Percentiles rank a stretch among this genome's conserved stretches.
phyloP scores from a whole-genome alignment of 306 rosid species.

The Rosa lucieae region DNA sequence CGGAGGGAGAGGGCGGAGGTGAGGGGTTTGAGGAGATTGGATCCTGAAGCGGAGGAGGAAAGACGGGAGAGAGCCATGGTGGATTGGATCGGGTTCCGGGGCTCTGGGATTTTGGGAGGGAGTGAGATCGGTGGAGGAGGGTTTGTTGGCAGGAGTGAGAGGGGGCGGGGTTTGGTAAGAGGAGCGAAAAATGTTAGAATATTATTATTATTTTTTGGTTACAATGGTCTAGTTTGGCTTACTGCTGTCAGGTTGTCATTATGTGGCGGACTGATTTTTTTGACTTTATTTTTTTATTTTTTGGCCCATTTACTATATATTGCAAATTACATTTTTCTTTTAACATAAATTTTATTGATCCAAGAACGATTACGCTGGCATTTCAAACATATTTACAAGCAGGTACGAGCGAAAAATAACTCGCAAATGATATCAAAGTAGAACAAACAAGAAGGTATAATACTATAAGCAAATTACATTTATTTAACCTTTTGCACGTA shows the following conservation, averaged over 20 bases:
- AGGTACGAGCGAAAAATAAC: too few relatives aligned
- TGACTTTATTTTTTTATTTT: neutral
- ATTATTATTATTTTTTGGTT: too few relatives aligned
- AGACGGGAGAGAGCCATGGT: conserved; percentile 60
- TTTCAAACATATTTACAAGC: too few relatives aligned
- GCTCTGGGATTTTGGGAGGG: neutral
- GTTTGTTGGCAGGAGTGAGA: neutral
- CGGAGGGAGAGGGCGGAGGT: conserved; percentile 33
- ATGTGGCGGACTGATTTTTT: neutral
- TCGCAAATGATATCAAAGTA: too few relatives aligned
- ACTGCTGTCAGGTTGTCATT: neutral
- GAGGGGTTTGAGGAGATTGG: conserved; percentile 6
- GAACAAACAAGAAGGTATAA: too few relatives aligned
- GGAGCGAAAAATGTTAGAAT: neutral
- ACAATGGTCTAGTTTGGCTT: neutral
- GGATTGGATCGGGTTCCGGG: conserved; percentile 18
- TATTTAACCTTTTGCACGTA: too few relatives aligned
- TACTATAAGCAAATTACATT: too few relatives aligned
- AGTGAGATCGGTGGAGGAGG: neutral
- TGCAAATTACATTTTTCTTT: neutral
- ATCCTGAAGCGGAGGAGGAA: conserved; percentile 37
- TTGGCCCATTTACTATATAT: neutral
- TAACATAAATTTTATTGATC: too few relatives aligned
- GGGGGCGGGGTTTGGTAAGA: conserved; percentile 8
- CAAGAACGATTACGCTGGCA: too few relatives aligned